phyloP scores from a whole-genome alignment of 2,329 filamentous ascomycete genomes.

The Neophaeococcomyces aloes region DNA sequence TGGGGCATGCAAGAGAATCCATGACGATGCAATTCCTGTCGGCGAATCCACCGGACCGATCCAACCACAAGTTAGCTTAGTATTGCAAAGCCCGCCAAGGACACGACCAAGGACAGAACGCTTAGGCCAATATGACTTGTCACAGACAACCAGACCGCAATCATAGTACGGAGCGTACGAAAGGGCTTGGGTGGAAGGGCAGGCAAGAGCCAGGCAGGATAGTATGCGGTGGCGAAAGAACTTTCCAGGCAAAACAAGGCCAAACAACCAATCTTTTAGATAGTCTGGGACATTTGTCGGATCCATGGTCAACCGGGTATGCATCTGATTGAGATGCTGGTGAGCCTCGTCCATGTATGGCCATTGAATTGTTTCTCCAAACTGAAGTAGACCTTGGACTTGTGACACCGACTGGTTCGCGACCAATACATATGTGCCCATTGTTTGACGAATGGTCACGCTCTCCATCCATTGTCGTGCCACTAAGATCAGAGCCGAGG shows the following conservation, averaged over 20 bases:
- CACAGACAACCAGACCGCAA: constrained; percentile 11
- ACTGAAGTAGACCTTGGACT: constrained; percentile 15
- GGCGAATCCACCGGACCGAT: constrained; percentile 13
- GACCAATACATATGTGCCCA: too few relatives aligned
- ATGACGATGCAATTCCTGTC: constrained; percentile 3
- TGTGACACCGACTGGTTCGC: constrained; percentile 2
- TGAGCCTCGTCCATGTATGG: constrained; percentile 16
- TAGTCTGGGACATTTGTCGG: constrained; percentile 12
- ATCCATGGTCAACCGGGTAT: constrained; percentile 6
- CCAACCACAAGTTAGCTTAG: constrained; percentile 16
- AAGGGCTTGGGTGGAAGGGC: background rate
- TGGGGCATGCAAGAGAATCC: background rate
- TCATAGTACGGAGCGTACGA: constrained; percentile 11
- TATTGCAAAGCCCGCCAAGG: constrained; percentile 10
- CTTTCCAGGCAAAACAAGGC: background rate
- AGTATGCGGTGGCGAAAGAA: background rate
- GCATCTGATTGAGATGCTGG: constrained; percentile 11
- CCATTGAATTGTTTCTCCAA: constrained; percentile 18
- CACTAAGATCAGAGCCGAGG: background rate
- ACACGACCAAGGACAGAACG: constrained; percentile 19
- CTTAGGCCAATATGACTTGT: constrained; percentile 17
- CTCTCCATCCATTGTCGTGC: background rate
- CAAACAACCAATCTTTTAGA: constrained; percentile 12
- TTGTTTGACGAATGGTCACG: background rate
- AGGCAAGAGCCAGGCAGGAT: background rate